Base-by-base conservation (phyloP, 108 stramenopile genomes). In the Fragilaria crotonensis region DNA sequence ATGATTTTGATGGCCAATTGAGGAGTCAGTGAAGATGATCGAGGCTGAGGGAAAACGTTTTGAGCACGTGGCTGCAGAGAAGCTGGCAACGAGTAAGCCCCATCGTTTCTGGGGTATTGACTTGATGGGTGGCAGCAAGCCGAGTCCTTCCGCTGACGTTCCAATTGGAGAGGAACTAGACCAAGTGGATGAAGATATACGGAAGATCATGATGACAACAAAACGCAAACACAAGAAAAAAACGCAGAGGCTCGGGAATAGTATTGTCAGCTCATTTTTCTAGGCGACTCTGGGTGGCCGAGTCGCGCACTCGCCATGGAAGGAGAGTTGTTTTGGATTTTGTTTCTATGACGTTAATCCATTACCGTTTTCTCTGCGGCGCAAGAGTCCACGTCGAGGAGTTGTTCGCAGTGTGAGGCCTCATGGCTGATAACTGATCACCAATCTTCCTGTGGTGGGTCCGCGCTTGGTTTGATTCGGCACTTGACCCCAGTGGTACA, bases 201-300 rank as follows among this genome's bases (percentile, higher is more conserved):
- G 14, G 7, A 41, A 41, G 14, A 41, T 41, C 14, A 41, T 41
- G 36, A 26, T 25, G 3, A 3, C 3, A 23, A 21, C 18, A 22
- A 52, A 52, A 2, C 22, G 26, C 25, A 52, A 26, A 5, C 22
- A 52, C 25, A 52, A 52, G 11, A 52, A 52, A 4, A 52, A 52
- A 52, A 21, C 25, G 25, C 22, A 25, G 25, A 25, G 51, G 2
- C 26, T 25, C 18, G 51, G 51, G 25, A 52, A 52, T 25, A 52
- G 51, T 25, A 52, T 52, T 21, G 51, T 52, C 22, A 7, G 23
- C 11, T 21, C 51, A 23, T 52, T 52, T 5, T 52, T 52, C 25
- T 52, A 26, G 25, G 36, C 14, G 7, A 41, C n/a, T n/a, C n/a
- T n/a, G n/a, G n/a, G n/a, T n/a, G n/a, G n/a, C n/a, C n/a, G n/a